phyloP scores from a whole-genome alignment of 345 rosid species.

The Raphanus raphanistrum region DNA sequence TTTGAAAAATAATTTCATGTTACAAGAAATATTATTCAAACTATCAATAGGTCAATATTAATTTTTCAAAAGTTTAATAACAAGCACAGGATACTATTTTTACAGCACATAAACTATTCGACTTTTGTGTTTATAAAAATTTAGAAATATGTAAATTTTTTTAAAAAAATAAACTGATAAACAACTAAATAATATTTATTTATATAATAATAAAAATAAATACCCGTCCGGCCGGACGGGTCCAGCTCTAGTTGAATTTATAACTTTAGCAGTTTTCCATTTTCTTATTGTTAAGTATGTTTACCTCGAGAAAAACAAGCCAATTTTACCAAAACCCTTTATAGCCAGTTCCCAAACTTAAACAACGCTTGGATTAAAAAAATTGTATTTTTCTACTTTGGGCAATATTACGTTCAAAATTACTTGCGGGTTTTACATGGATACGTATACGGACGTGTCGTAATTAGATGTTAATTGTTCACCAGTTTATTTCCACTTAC shows the following conservation, averaged over 20 bases:
- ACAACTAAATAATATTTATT: too few relatives aligned
- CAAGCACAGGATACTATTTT: too few relatives aligned
- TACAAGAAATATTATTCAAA: too few relatives aligned
- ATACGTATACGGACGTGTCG: conserved; percentile 17
- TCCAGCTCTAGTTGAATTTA: neutral
- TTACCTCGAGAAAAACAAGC: neutral
- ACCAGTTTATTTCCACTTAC: conserved; percentile 24
- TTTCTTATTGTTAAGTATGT: neutral
- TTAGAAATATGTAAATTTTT: too few relatives aligned
- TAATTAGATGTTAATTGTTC: conserved; percentile 24
- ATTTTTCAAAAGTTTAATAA: too few relatives aligned
- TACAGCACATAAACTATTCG: too few relatives aligned
- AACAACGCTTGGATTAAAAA: neutral
- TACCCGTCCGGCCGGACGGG: too few relatives aligned
- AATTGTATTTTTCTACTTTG: neutral
- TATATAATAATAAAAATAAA: too few relatives aligned
- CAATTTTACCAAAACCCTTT: neutral
- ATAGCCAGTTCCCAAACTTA: conserved; percentile 7
- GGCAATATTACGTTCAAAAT: conserved; percentile 10
- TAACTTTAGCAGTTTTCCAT: neutral
- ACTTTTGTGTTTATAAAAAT: too few relatives aligned
- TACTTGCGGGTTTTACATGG: conserved; percentile 26
- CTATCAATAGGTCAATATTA: too few relatives aligned
- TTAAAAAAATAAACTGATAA: too few relatives aligned
- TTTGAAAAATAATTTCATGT: too few relatives aligned